phyloP scores from a whole-genome alignment of 1,139 yeast genomes.

The Protomyces lactucae-debilis region DNA sequence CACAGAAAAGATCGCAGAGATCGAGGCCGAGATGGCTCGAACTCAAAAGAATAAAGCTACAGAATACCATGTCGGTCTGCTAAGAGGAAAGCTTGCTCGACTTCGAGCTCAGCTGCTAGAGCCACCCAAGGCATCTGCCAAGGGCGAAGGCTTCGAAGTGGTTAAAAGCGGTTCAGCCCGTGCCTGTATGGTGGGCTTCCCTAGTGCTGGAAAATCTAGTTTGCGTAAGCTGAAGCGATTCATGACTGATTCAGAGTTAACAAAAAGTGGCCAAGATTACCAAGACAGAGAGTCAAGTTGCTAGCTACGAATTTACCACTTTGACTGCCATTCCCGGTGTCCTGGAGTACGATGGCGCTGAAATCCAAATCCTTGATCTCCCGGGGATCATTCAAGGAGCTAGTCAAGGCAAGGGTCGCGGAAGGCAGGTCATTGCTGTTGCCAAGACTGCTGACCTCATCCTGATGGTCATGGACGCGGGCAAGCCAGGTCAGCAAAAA shows the following conservation, averaged over 20 bases:
- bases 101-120: constrained; percentile 86
- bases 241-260: not conserved
- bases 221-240: constrained; percentile 44
- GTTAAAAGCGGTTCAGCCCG: constrained; percentile 91
- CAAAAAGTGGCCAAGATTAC: constrained; percentile 51
- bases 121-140: constrained; percentile 71
- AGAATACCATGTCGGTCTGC: constrained; percentile 68
- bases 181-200: constrained; percentile 91
- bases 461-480: constrained; percentile 91
- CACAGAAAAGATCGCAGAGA: constrained; percentile 56
- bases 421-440: constrained; percentile 92
- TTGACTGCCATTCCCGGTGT: constrained; percentile 78
- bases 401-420: constrained; percentile 95
- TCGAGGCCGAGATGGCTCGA: constrained; percentile 84
- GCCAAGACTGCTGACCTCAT: constrained; percentile 85
- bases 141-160: constrained; percentile 88
- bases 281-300: constrained; percentile 89
- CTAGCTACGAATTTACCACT: constrained; percentile 92
- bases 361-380: constrained; percentile 88
- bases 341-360: constrained; percentile 90
- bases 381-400: constrained; percentile 98
- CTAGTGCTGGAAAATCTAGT: constrained; percentile 95
- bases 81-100: constrained; percentile 93
- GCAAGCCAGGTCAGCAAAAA: constrained; percentile 85
- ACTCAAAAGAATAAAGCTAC: constrained; percentile 98